Percentiles rank a stretch among this genome's conserved stretches.
phyloP scores from a whole-genome alignment of 345 rosid species.

The Litchi chinensis region DNA sequence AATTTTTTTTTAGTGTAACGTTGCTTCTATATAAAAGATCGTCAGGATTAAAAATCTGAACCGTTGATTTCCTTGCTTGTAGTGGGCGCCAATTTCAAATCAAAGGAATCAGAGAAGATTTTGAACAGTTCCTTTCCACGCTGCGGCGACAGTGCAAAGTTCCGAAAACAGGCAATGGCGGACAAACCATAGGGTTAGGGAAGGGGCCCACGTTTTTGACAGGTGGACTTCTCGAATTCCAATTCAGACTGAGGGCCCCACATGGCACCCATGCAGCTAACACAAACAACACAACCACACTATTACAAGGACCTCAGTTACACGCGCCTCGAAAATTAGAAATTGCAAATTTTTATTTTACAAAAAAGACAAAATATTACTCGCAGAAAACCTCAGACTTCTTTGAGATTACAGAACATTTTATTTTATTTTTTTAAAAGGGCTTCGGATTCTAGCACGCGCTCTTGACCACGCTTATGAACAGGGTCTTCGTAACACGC shows the following conservation, averaged over 20 bases:
- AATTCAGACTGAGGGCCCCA: not conserved
- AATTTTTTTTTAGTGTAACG: too few species aligned
- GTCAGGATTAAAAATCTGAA: too few species aligned
- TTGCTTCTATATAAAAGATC: too few species aligned
- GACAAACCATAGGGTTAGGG: not conserved
- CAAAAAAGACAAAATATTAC: not conserved
- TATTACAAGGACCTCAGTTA: not conserved
- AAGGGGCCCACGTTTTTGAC: not conserved
- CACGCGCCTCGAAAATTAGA: slow-evolving; percentile 13
- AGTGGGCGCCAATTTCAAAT: too few species aligned
- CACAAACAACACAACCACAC: not conserved
- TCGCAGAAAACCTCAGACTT: slow-evolving; percentile 5
- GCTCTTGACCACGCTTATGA: slow-evolving; percentile 13
- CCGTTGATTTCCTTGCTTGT: too few species aligned
- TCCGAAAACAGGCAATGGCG: not conserved
- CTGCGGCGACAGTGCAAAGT: too few species aligned
- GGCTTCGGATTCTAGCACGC: slow-evolving; percentile 25
- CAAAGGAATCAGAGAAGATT: not conserved
- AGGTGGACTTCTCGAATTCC: not conserved
- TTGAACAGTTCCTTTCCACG: not conserved
- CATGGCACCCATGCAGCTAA: not conserved
- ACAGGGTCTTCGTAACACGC: not conserved
- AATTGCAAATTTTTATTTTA: not conserved
- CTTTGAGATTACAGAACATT: not conserved
- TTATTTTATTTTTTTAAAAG: not conserved